Conservation (phyloP, 1,139 yeast species). For the Magnusiomyces ingens region DNA sequence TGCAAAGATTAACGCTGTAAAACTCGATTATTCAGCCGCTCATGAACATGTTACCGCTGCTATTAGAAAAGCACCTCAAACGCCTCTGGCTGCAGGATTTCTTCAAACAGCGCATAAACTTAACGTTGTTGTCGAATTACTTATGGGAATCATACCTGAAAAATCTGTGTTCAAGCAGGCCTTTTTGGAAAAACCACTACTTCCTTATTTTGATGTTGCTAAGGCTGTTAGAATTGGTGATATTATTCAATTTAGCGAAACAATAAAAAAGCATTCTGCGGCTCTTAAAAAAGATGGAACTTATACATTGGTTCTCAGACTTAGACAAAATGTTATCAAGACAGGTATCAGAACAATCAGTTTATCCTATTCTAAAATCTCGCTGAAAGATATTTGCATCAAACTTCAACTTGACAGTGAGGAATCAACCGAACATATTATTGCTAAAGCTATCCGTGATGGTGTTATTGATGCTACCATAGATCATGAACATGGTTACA, state of each 20-base stretch:
- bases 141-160: conserved; percentile 98
- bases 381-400: conserved; percentile 84
- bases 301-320: conserved; percentile 75
- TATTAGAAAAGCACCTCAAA: conserved; percentile 95
- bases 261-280: conserved; percentile 58
- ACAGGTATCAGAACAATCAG: conserved; percentile 95
- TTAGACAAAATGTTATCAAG: conserved; percentile 95
- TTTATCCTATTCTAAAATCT: conserved; percentile 82
- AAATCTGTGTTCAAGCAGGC: conserved; percentile 68
- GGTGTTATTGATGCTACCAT: conserved; percentile 95
- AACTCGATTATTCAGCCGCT: conserved; percentile 86
- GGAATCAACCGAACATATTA: conserved; percentile 93
- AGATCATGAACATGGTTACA: conserved; percentile 83
- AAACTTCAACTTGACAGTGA: conserved; percentile 89
- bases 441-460: conserved; percentile 93
- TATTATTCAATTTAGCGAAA: conserved; percentile 68
- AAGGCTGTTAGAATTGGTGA: conserved; percentile 93
- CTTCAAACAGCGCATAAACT: conserved; percentile 86
- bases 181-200: conserved; percentile 50
- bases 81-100: conserved; percentile 77
- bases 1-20: conserved; percentile 85
- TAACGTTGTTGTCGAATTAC: conserved; percentile 78
- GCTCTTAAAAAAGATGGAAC: conserved; percentile 70
- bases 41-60: conserved; percentile 88
- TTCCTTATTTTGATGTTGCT: conserved; percentile 81